These are phyloP conservation scores for Tremella yokohamensis DNA, from an alignment of 768 basidiomycete species.

Conservation along the genomic window DNA sequence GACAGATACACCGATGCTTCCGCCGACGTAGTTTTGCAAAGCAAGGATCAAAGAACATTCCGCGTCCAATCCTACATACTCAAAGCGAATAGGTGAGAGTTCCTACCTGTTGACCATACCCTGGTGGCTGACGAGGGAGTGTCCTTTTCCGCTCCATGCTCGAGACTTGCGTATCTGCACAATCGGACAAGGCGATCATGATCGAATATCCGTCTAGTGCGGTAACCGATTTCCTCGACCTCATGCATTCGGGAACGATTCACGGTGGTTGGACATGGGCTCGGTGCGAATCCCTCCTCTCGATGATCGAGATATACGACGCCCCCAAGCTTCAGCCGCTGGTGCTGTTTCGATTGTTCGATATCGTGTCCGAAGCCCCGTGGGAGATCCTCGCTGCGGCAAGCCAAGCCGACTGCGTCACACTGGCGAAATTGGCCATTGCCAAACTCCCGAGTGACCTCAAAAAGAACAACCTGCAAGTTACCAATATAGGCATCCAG, in stretches of 20 bases:
- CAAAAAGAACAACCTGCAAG: not conserved
- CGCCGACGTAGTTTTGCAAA: constrained; percentile 17
- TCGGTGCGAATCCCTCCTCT: constrained; percentile 7
- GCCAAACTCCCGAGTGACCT: not conserved
- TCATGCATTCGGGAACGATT: constrained; percentile 12
- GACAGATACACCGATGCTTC: constrained; percentile 13
- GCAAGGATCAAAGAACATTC: constrained; percentile 16
- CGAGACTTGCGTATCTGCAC: not conserved
- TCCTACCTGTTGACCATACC: not conserved
- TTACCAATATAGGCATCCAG: constrained; percentile 2
- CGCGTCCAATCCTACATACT: constrained; percentile 17
- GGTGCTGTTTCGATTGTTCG: constrained; percentile 9
- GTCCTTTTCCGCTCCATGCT: not conserved
- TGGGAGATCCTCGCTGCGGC: constrained; percentile 18
- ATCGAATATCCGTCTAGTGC: constrained; percentile 7
- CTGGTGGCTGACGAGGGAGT: constrained; percentile 1
- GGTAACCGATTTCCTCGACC: constrained; percentile 16
- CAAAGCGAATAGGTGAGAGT: constrained; percentile 19
- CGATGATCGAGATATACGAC: constrained; percentile 10
- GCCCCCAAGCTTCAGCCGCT: constrained; percentile 5
- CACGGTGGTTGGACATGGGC: constrained; percentile 8
- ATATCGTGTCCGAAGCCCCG: constrained; percentile 10
- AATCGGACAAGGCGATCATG: no score
- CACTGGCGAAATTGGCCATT: constrained; percentile 17
- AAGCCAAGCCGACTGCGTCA: constrained; percentile 12